Evolutionary conservation across 768 basidiomycete species (phyloP).

Genomic region (Leccinellum rugosiceps): DNA sequence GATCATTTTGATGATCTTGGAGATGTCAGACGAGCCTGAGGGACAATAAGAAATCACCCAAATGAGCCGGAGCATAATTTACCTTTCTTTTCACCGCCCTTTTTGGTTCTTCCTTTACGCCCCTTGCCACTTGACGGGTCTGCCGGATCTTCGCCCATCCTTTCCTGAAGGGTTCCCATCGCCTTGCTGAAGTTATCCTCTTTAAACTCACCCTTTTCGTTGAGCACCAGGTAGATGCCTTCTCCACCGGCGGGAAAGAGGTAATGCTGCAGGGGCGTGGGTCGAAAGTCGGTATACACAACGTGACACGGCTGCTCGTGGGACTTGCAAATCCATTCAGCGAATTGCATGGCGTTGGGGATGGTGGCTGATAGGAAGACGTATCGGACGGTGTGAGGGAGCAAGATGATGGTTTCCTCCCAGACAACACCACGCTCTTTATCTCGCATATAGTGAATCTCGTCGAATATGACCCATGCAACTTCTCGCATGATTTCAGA

Average conservation of each 20-base stretch:
- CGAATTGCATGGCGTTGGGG: slow-evolving; percentile 99
- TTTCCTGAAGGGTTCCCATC: slow-evolving; percentile 89
- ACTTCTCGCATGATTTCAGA: slow-evolving; percentile 99
- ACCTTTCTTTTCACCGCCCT: slow-evolving; percentile 95
- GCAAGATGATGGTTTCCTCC: slow-evolving; percentile 98
- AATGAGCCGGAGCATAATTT: neutral
- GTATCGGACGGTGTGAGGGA: slow-evolving; percentile 94
- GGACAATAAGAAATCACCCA: slow-evolving; percentile 8
- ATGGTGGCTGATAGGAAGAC: slow-evolving; percentile 99
- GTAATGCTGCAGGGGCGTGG: slow-evolving; percentile 97
- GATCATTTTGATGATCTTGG: slow-evolving; percentile 98
- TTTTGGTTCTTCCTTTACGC: slow-evolving; percentile 87
- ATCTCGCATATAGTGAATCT: slow-evolving; percentile 99
- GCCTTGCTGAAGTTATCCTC: slow-evolving; percentile 98
- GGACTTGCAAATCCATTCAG: slow-evolving; percentile 97
- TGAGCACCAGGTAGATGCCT: slow-evolving; percentile 97
- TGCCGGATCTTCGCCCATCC: slow-evolving; percentile 86
- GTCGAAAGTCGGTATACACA: slow-evolving; percentile 98
- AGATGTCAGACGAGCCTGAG: slow-evolving; percentile 86
- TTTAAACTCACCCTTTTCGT: slow-evolving; percentile 94
- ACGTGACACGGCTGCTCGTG: slow-evolving; percentile 99
- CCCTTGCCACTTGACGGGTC: slow-evolving; percentile 83
- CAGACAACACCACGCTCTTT: slow-evolving; percentile 99
- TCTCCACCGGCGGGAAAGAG: slow-evolving; percentile 96
- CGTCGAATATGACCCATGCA: slow-evolving; percentile 99